Conservation (phyloP, 805 yeast species). For the Tetrapisispora arboricola region DNA sequence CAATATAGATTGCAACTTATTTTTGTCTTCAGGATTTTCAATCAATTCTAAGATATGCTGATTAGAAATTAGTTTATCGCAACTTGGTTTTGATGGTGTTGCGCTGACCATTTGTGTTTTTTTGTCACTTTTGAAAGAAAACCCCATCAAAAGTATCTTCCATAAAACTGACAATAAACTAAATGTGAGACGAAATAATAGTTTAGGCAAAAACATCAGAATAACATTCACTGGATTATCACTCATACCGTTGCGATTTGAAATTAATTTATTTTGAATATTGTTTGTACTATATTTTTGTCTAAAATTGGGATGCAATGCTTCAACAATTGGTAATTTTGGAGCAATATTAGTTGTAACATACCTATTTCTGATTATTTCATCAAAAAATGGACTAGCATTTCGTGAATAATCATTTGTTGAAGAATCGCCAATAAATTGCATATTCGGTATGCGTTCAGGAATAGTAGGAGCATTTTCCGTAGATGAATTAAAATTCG, state of each 20-base stretch:
- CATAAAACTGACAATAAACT: conserved; percentile 15
- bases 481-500: not conserved
- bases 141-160: conserved; percentile 15
- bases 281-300: conserved; percentile 20
- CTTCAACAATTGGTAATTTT: conserved; percentile 27
- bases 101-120: conserved; percentile 7
- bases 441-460: not conserved
- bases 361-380: conserved; percentile 5
- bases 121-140: conserved; percentile 5
- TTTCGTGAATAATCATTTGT: not conserved
- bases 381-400: conserved; percentile 1
- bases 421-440: not conserved
- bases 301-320: conserved; percentile 24
- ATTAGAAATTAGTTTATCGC: conserved; percentile 8
- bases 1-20: conserved; percentile 6
- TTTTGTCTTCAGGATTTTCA: conserved; percentile 4
- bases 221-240: conserved; percentile 38
- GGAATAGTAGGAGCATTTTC: conserved; percentile 4
- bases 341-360: conserved; percentile 12
- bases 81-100: conserved; percentile 16
- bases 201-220: conserved; percentile 45
- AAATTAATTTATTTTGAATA: conserved; percentile 5
- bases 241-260: conserved; percentile 5
- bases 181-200: conserved; percentile 22
- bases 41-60: conserved; percentile 7